A percentile compares a stretch with the other conserved stretches of the same genome.
Conservation (phyloP, 805 yeast genomes). For the Scheffersomyces stipitis region DNA sequence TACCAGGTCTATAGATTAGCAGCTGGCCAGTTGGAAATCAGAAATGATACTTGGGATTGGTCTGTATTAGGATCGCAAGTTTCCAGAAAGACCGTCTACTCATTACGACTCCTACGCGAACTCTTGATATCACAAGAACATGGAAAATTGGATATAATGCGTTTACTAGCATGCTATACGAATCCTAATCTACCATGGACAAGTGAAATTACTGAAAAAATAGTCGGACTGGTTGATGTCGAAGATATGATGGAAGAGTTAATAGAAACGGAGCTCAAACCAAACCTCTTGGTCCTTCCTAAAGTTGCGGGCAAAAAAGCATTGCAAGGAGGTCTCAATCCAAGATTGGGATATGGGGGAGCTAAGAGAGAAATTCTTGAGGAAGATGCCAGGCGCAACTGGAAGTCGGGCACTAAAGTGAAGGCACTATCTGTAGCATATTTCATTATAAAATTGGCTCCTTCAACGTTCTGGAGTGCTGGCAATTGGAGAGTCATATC, state of each 20-base stretch:
- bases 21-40: no score
- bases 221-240: conserved; percentile 1
- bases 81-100: no score
- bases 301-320: not conserved
- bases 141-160: no score
- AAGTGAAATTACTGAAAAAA: conserved; percentile 5
- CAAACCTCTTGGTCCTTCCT: conserved; percentile 5
- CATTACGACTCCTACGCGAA: no score
- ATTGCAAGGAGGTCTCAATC: conserved; percentile 13
- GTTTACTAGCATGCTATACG: conserved; percentile 16
- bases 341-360: conserved; percentile 22
- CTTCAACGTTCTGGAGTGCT: conserved; percentile 6
- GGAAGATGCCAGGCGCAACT: conserved; percentile 23
- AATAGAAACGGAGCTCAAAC: conserved; percentile 1
- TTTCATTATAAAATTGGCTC: conserved; percentile 15
- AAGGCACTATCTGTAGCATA: conserved; percentile 27
- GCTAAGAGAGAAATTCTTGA: conserved; percentile 16
- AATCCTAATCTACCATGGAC: conserved; percentile 35
- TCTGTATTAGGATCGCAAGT: no score
- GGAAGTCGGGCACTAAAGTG: conserved; percentile 26
- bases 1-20: no score
- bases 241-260: not conserved
- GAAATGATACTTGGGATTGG: no score
- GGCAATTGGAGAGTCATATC: conserved; percentile 25
- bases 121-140: no score